Conservation (phyloP, 805 yeast species). For the Vanderwaltozyma yarrowii region DNA sequence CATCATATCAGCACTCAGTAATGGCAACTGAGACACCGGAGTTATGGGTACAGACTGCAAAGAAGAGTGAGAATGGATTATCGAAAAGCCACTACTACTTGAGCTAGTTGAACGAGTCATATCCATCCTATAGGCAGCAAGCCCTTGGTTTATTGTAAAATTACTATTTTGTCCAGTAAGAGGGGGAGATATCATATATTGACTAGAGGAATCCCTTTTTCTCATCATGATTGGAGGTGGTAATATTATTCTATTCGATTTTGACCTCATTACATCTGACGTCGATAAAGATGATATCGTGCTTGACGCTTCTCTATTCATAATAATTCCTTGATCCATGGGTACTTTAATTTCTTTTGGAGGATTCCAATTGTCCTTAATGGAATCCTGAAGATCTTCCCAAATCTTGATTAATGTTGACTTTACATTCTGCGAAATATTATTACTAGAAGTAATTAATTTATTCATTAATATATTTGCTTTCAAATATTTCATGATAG, state of each 20-base stretch:
- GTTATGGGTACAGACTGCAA: too few species aligned
- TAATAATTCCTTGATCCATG: neutral
- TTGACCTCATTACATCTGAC: neutral
- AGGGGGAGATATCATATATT: neutral
- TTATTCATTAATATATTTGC: conserved; percentile 1
- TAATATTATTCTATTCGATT: conserved; percentile 1
- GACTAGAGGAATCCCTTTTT: neutral
- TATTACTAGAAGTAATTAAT: conserved; percentile 1
- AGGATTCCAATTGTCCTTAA: conserved; percentile 1
- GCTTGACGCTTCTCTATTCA: neutral
- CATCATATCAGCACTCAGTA: too few species aligned
- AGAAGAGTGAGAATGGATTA: neutral
- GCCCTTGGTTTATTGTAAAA: too few species aligned
- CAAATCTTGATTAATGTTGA: neutral
- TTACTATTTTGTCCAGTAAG: neutral
- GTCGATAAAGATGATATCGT: neutral
- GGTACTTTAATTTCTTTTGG: neutral
- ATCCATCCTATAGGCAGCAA: too few species aligned
- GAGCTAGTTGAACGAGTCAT: neutral
- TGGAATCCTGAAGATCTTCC: neutral
- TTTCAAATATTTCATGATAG: conserved; percentile 1
- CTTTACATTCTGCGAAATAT: neutral
- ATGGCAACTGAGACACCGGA: too few species aligned
- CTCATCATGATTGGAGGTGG: conserved; percentile 1
- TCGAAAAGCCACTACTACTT: neutral